Base-by-base conservation (phyloP, 2,329 filamentous ascomycete species). In the Colletotrichum sp. region DNA sequence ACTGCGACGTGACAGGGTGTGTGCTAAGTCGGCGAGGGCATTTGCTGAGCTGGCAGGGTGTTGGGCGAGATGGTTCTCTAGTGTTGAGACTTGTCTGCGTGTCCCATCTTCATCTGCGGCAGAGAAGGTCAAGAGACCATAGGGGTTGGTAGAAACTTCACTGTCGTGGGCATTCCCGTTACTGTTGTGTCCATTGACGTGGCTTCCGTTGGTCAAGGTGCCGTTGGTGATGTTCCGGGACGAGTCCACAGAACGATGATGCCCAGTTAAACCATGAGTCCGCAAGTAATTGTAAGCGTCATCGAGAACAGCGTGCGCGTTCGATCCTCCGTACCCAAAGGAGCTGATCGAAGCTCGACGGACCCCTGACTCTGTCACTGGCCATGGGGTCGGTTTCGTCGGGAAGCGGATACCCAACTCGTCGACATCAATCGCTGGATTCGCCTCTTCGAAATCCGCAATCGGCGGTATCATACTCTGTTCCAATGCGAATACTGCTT, bases 281-380 rank as follows among this genome's bases (percentile, higher is more conserved):
- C 65, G 63, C 34, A 73, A 18, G 9, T 72, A 72, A 21, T 51
- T 69, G 75, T 24, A 43, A 4, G 75, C 27, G 34, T 84, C 84
- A 63, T 87, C 83, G 8, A 88, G 59, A 21, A 88, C 83, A 4
- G 82, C 83, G 74, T 91, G 89, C 2, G 85, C 86, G 65, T 90
- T 90, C 6, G 88, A 88, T 38, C 89, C 89, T 2, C 90, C 89
- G 76, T 88, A 91, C 2, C 90, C 89, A 76, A 91, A 91, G 70
- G 86, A 89, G 76, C 90, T 90, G 74, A 91, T 83, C 68, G 86
- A 88, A 31, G 86, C 87, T 15, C 89, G 85, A 2, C 87, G 85
- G 11, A 86, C 80, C 9, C 86, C 85, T 0, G 79, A 47, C 1
- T 47, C 43, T 3, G 43, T 59, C 2, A 81, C 68, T 0, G 87